Base-by-base conservation (phyloP, 805 yeast species). In the Pichia paraexigua region DNA sequence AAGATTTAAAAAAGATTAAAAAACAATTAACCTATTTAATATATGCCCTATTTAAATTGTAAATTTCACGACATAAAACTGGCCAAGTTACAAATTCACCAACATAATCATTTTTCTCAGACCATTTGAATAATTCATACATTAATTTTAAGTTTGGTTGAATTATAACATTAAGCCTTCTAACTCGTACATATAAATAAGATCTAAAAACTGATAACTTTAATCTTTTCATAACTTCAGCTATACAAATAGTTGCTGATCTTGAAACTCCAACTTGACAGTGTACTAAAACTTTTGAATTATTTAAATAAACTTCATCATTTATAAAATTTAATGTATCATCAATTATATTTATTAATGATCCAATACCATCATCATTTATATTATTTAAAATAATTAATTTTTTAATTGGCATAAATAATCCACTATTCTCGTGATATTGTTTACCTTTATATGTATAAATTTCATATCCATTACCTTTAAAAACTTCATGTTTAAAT, bases 191-290 rank as follows among this genome's bases (percentile, higher is more conserved):
- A 68, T 75, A 89, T 43, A 91, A 68, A 61, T 91, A 92, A 0
- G 98, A 96, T 32, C 83, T 72, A 2, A 94, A 82, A 28, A 92
- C 69, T 43, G 80, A 78, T 49, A 88, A 70, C 17, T 78, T 69
- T 49, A 86, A 68, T 41, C 96, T 69, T 58, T 80, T 78, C 96
- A 92, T 91, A 40, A 88, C 92, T 63, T 90, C 97, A 1, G 97
- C 97, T 58, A 92, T 92, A 59, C 95, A 92, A 12, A 92, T 95
- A 0, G 97, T 88, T 0, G 97, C 98, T 3, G 96, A 87, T 50
- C 98, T 72, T 0, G 96, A 87, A 4, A 92, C 98, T 0, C 98
- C 98, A 46, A 89, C 97, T 62, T 95, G 86, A 61, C 98, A 92
- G 65, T 92, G 98, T 12, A 92, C 91, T 54, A 92, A 71, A 2